Evolutionary conservation across 345 rosid genomes (phyloP).

Genomic region (Anacardium occidentale): DNA sequence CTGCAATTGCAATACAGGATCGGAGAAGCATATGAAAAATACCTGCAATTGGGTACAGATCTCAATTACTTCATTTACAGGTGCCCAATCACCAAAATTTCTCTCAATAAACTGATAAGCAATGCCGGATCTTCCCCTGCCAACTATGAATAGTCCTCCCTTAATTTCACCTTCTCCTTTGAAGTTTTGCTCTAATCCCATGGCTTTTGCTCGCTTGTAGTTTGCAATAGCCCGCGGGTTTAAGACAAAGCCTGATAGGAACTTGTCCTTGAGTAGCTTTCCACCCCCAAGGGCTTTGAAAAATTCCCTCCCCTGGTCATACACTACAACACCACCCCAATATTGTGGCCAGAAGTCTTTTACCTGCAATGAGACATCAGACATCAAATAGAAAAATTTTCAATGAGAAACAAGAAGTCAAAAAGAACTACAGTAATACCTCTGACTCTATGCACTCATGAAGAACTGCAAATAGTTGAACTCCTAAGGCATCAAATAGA

Average conservation of each 20-base stretch:
- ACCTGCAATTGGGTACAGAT: conserved; percentile 55
- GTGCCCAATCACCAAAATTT: conserved; percentile 74
- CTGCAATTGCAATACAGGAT: background rate
- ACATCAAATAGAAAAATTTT: conserved; percentile 17
- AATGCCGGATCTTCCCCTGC: conserved; percentile 50
- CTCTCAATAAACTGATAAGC: conserved; percentile 69
- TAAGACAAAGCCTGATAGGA: conserved; percentile 58
- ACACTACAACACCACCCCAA: conserved; percentile 59
- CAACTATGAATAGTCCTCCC: conserved; percentile 61
- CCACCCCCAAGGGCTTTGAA: conserved; percentile 72
- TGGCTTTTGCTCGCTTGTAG: conserved; percentile 59
- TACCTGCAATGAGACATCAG: conserved; percentile 32
- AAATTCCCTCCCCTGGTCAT: conserved; percentile 52
- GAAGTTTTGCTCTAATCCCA: conserved; percentile 46
- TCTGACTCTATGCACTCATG: conserved; percentile 65
- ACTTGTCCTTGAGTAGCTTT: conserved; percentile 53
- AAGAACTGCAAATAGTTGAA: conserved; percentile 57
- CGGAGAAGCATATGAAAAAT: conserved; percentile 17
- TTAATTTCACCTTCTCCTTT: conserved; percentile 66
- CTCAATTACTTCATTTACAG: conserved; percentile 51
- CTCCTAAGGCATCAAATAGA: conserved; percentile 59
- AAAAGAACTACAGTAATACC: conserved; percentile 32
- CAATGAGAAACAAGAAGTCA: conserved; percentile 7
- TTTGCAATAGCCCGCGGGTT: conserved; percentile 67
- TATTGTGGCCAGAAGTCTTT: conserved; percentile 71